phyloP scores from a whole-genome alignment of 768 basidiomycete species.

The Phallus indusiatus region DNA sequence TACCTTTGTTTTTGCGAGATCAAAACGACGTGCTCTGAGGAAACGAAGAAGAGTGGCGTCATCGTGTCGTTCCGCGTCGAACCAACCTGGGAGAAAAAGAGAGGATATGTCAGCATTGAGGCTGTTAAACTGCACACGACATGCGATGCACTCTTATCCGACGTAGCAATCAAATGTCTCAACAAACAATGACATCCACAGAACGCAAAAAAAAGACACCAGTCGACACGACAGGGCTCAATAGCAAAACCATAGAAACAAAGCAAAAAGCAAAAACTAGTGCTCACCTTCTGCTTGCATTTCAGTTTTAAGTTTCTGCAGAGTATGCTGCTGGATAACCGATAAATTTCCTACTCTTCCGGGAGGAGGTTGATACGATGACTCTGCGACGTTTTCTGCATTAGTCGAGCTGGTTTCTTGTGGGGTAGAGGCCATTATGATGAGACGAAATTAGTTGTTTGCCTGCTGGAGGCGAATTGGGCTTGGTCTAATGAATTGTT shows the following conservation, averaged over 20 bases:
- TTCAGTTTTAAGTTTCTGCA: slow-evolving; percentile 60
- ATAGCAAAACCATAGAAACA: neutral
- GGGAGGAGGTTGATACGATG: slow-evolving; percentile 36
- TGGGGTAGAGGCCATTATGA: neutral
- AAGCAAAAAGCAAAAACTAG: neutral
- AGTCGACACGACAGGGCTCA: neutral
- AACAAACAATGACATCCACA: no score
- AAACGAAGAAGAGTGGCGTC: slow-evolving; percentile 73
- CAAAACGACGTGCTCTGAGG: slow-evolving; percentile 88
- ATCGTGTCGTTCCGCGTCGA: slow-evolving; percentile 57
- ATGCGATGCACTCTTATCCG: no score
- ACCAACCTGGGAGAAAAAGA: slow-evolving; percentile 18
- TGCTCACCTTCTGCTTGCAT: slow-evolving; percentile 43
- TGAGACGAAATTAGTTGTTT: neutral
- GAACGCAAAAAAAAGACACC: neutral
- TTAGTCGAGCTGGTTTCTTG: neutral
- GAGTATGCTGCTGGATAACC: slow-evolving; percentile 46
- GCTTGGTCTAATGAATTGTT: no score
- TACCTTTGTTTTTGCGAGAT: slow-evolving; percentile 66
- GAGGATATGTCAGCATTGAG: neutral
- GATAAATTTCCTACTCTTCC: slow-evolving; percentile 78
- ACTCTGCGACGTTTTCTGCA: neutral
- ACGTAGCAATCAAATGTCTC: no score
- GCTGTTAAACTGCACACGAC: neutral
- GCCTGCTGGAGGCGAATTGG: no score